Base-by-base conservation (phyloP, 139 green algal genomes). In the Choricystis sp. region DNA sequence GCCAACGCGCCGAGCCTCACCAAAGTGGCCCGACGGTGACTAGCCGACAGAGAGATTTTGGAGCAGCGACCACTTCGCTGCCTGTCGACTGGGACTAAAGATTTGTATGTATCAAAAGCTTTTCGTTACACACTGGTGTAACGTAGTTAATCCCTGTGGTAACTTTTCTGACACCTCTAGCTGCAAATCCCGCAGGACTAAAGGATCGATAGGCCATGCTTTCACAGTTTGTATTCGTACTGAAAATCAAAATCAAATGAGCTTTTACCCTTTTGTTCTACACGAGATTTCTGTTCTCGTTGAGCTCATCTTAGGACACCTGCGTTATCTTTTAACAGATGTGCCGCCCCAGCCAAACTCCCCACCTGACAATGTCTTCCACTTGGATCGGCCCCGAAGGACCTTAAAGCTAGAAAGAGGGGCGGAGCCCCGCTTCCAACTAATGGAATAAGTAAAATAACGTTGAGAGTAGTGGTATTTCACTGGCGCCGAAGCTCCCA, bases 241-340 rank as follows among this genome's bases (percentile, higher is more conserved):
- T 94, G 86, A 89, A 91, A 94, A 89, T 88, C 83, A 89, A 88
- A 91, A 89, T 94, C 83, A 92, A 91, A 91, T 90, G 84, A 90
- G 82, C 86, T 94, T 94, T 89, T 88, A 85, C 79, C 82, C 82
- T 88, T 90, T 90, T 90, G 73, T 87, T 88, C 80, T 52, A 92
- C 81, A 90, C 83, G 83, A 90, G 83, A 93, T 93, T 90, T 93
- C 80, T 79, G 83, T 88, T 93, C 85, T 90, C 85, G 83, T 87
- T 93, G 85, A 90, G 83, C 83, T 90, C 83, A 89, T 87, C 85
- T 88, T 86, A 89, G 82, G 80, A 89, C 82, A 91, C 84, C 82
- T 87, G 80, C 84, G 82, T 91, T 91, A 87, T 89, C 81, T 85
- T 88, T 87, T 88, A 85, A 87, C 81, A 88, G 84, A 89, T 91